Evolutionary conservation across 345 rosid species (phyloP), one percentile per base, ranked within the genome.

Genomic region (Lepidium didymum): DNA sequence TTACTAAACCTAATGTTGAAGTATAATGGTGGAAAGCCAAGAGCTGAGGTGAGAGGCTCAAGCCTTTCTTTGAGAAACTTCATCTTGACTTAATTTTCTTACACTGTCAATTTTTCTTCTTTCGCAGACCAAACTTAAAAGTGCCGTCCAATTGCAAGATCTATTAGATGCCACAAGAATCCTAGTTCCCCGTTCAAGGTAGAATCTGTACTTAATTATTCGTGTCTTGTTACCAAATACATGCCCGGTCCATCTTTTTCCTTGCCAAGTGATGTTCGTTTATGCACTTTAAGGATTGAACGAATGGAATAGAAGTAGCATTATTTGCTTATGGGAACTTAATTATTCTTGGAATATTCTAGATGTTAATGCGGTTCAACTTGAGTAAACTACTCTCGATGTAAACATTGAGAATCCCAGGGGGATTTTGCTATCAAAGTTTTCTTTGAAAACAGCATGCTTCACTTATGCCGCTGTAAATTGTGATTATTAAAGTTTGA

Each of bases 171-270:
- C 99, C 61, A 95, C 99, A 66, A 83, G 99, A 74, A 87, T 83
- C 73, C 86, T 95, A 77, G 96, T 95, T 35, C 99, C 99, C 69
- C 97, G 97, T 74, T 62, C 90, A 76, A 91, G 99, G 99, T 94
- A 83, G 70, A 50, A 38, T 41, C 45, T 55, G 36, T 49, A 56
- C 44, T 55, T 25, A 46, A 1, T 18, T 21, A 49, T 42, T 44
- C 25, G 18, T 62, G 33, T 34, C 60, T 53, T 34, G 69, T 41
- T 27, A 51, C 29, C 9, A 51, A 42, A 33, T 10, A n/a, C 40
- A 35, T 69, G 12, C 15, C 15, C 8, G 49, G 13, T 59, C 27
- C 31, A 36, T n/a, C 46, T 10, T 52, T 51, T 54, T 19, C 10
- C 42, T 9, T 12, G 40, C 70, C 41, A 11, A 58, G 21, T 57